These are phyloP conservation scores for Zygosaccharomyces pseudobailii DNA, from an alignment of 1,139 yeast species.

Conservation along the genomic window DNA sequence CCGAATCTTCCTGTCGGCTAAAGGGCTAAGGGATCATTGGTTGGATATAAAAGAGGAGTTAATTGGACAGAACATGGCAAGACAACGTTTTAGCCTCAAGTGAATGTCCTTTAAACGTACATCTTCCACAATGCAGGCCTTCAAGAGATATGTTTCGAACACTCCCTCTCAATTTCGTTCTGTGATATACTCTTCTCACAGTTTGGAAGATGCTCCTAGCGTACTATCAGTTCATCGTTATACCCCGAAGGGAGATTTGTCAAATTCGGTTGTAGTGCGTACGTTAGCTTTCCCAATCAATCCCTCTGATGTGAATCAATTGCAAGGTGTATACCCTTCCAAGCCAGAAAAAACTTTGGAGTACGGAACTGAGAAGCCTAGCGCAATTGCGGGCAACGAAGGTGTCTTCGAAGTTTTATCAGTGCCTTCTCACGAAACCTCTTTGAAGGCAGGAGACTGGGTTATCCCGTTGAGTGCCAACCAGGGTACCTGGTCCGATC, in stretches of 20 bases:
- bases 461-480: slow-evolving; percentile 78
- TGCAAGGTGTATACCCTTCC: slow-evolving; percentile 93
- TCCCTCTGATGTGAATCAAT: slow-evolving; percentile 87
- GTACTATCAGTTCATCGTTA: slow-evolving; percentile 28
- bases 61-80: no score
- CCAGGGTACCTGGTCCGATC: slow-evolving; percentile 95
- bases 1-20: background rate
- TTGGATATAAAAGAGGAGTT: background rate
- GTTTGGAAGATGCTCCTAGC: slow-evolving; percentile 26
- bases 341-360: slow-evolving; percentile 56
- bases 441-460: slow-evolving; percentile 75
- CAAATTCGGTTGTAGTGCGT: slow-evolving; percentile 34
- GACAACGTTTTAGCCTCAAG: background rate
- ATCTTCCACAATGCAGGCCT: slow-evolving; percentile 1
- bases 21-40: background rate
- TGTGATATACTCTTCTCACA: slow-evolving; percentile 29
- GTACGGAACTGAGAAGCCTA: slow-evolving; percentile 54
- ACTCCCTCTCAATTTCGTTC: slow-evolving; percentile 30
- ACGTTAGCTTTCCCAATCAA: slow-evolving; percentile 82
- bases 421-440: slow-evolving; percentile 51
- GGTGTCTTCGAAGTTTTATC: slow-evolving; percentile 82
- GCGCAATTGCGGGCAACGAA: slow-evolving; percentile 88
- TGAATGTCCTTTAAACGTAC: background rate
- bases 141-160: slow-evolving; percentile 16
- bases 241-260: slow-evolving; percentile 24